A percentile compares a stretch with the other conserved stretches of the same genome.
These are phyloP conservation scores for Camelina sativa DNA, from an alignment of 345 rosid species.

Conservation along the genomic window DNA sequence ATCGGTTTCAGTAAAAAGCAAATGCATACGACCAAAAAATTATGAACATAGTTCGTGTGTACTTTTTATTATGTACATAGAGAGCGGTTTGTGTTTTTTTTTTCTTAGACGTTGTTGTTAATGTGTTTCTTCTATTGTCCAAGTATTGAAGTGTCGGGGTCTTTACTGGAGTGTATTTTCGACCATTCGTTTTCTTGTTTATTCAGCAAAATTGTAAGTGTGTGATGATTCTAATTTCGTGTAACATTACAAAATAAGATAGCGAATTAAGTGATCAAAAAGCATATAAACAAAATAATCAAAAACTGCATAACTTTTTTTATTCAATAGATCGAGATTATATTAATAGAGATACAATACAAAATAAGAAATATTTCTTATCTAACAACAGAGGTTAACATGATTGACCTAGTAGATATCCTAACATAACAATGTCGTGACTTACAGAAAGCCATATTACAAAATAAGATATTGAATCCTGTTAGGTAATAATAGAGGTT, in stretches of 20 bases:
- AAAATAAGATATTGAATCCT: neutral
- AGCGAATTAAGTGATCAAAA: neutral
- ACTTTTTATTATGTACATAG: constrained; percentile 26
- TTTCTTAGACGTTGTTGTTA: neutral
- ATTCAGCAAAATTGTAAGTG: too few species aligned
- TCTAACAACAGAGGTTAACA: neutral
- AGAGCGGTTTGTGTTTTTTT: neutral
- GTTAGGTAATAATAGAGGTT: too few species aligned
- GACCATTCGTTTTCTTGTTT: too few species aligned
- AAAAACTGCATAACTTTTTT: neutral
- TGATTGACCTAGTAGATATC: neutral
- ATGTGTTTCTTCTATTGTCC: neutral
- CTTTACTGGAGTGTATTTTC: neutral
- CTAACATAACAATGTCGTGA: neutral
- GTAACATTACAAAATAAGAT: too few species aligned
- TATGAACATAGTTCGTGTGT: neutral
- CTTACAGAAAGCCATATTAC: neutral
- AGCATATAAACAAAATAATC: neutral
- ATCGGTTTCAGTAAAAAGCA: neutral
- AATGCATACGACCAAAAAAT: neutral
- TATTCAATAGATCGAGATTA: too few species aligned
- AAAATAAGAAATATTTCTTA: neutral
- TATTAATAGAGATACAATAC: neutral
- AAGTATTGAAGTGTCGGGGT: neutral
- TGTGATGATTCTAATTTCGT: too few species aligned